Evolutionary conservation across 495 filamentous ascomycete species (phyloP).

Genomic region (Bathelium albidoporum): DNA sequence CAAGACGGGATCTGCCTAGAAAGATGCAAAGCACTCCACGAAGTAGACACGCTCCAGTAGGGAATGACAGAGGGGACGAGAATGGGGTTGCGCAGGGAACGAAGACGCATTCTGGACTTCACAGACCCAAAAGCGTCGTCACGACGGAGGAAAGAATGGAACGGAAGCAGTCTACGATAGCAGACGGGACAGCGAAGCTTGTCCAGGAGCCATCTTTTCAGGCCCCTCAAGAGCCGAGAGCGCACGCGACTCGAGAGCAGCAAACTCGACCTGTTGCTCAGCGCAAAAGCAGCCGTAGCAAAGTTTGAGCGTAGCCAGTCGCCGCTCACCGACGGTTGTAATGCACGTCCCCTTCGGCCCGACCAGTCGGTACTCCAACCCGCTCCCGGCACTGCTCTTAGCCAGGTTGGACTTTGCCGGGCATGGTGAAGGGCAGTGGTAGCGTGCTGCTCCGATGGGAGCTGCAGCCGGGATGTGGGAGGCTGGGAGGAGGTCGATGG

Average conservation of each 20-base stretch:
- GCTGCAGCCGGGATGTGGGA: neutral
- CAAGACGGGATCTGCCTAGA: too few relatives aligned
- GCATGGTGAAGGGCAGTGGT: neutral
- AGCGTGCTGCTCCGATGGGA: neutral
- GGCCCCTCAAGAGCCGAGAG: too few relatives aligned
- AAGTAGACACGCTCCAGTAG: neutral
- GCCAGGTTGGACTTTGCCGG: neutral
- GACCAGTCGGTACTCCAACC: neutral
- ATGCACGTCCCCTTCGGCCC: neutral
- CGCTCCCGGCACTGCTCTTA: neutral
- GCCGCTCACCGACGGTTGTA: neutral
- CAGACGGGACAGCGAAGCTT: too few relatives aligned
- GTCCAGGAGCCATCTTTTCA: too few relatives aligned
- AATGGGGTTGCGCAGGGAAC: neutral
- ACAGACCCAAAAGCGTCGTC: neutral
- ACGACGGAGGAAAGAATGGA: neutral
- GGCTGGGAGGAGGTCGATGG: neutral
- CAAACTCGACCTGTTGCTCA: too few relatives aligned
- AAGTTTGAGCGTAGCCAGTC: neutral
- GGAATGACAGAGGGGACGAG: neutral
- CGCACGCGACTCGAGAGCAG: too few relatives aligned
- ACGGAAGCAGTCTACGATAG: neutral
- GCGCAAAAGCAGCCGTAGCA: too few relatives aligned
- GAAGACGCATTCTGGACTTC: neutral
- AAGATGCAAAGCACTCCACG: neutral